Percentiles rank a stretch among this genome's conserved stretches.
Conservation (phyloP, 208 protist genomes). For the Crithidia expoeki region DNA sequence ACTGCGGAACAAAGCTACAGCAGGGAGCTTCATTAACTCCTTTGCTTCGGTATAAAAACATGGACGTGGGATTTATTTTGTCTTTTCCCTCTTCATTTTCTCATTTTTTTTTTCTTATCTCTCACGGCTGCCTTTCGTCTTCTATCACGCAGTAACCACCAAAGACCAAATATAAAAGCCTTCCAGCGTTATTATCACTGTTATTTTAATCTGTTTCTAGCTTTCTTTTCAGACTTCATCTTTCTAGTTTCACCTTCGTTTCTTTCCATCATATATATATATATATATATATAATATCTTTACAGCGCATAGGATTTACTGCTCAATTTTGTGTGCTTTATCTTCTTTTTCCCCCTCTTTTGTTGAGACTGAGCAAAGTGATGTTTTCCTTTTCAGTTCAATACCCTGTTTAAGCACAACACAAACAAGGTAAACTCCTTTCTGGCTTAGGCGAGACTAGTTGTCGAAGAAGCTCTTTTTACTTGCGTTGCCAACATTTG, state of each 20-base stretch:
- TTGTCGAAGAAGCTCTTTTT: no score
- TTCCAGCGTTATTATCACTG: neutral
- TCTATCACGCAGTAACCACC: neutral
- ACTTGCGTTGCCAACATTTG: no score
- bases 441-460: no score
- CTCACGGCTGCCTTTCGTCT: neutral
- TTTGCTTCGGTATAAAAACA: no score
- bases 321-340: neutral
- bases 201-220: slow-evolving; percentile 2
- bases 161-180: slow-evolving; percentile 2
- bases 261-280: neutral
- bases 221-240: neutral
- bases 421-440: no score
- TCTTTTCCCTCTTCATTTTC: slow-evolving; percentile 2
- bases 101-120: neutral
- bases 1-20: no score
- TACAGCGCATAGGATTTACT: neutral
- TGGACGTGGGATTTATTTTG: no score
- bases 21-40: no score
- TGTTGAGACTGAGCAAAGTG: neutral
- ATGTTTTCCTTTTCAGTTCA: neutral
- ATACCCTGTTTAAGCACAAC: neutral
- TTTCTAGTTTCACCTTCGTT: neutral
- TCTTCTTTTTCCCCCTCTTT: slow-evolving; percentile 7
- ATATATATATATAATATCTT: neutral